Percentiles rank a stretch among this genome's conserved stretches.
These are phyloP conservation scores for Paxillus involutus DNA, from an alignment of 768 basidiomycete genomes.

Conservation along the genomic window DNA sequence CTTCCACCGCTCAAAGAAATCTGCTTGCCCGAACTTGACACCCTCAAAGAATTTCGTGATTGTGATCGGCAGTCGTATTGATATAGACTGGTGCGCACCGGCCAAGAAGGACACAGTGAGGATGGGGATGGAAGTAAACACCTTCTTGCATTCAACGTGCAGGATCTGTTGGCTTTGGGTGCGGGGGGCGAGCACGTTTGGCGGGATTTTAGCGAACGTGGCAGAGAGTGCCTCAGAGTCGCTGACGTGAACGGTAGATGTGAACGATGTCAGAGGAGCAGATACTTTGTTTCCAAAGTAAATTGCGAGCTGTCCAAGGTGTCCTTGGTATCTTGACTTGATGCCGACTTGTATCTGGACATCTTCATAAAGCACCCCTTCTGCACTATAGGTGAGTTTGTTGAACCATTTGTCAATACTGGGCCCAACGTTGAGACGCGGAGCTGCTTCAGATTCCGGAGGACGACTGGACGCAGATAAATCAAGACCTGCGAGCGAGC, in stretches of 20 bases:
- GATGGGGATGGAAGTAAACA: conserved; percentile 75
- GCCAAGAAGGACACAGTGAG: conserved; percentile 89
- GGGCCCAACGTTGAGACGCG: conserved; percentile 63
- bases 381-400: conserved; percentile 72
- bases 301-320: conserved; percentile 89
- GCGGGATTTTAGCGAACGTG: conserved; percentile 89
- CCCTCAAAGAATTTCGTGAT: conserved; percentile 93
- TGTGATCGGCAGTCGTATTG: conserved; percentile 82
- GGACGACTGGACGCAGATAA: conserved; percentile 38
- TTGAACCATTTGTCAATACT: conserved; percentile 89
- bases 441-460: conserved; percentile 24
- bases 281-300: conserved; percentile 97
- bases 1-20: conserved; percentile 99
- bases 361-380: conserved; percentile 95
- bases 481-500: conserved; percentile 83
- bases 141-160: conserved; percentile 92
- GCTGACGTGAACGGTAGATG: conserved; percentile 71
- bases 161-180: conserved; percentile 92
- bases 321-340: conserved; percentile 95
- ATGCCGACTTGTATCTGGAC: conserved; percentile 93
- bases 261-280: conserved; percentile 87
- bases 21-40: conserved; percentile 75
- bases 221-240: conserved; percentile 77
- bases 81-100: conserved; percentile 85
- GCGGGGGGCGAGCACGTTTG: conserved; percentile 74